phyloP scores from a whole-genome alignment of 371 early-diverging fungal species.

The Dipsacomyces acuminosporus region DNA sequence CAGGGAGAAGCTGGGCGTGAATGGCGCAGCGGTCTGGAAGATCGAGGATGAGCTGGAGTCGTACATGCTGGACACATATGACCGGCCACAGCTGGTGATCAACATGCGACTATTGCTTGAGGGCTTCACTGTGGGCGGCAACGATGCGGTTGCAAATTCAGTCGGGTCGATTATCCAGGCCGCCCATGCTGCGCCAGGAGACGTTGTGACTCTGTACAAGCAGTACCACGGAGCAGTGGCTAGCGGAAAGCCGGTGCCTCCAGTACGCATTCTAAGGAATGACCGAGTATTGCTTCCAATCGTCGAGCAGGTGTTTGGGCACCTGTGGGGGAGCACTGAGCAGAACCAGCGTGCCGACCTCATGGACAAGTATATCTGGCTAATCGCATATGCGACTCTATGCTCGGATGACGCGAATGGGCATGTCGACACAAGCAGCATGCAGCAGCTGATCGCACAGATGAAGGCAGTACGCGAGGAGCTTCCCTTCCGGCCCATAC shows the following conservation, averaged over 20 bases:
- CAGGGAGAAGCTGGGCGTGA: conserved; percentile 48
- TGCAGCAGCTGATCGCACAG: conserved; percentile 17
- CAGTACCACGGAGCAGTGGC: conserved; percentile 42
- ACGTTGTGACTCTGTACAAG: conserved; percentile 53
- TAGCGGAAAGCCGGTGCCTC: conserved; percentile 48
- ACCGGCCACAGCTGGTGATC: conserved; percentile 54
- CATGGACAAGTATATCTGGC: conserved; percentile 56
- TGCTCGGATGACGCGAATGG: conserved; percentile 9
- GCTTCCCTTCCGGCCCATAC: conserved; percentile 30
- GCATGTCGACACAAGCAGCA: conserved; percentile 3
- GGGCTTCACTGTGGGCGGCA: conserved; percentile 47
- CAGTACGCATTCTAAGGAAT: conserved; percentile 53
- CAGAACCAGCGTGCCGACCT: conserved; percentile 49
- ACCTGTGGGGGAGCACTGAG: conserved; percentile 46
- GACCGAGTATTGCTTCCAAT: conserved; percentile 55
- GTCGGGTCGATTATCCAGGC: conserved; percentile 55
- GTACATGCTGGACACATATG: conserved; percentile 45
- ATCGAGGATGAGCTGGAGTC: conserved; percentile 60
- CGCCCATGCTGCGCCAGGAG: conserved; percentile 60
- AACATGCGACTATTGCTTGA: conserved; percentile 51
- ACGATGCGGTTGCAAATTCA: conserved; percentile 51
- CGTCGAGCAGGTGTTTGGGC: conserved; percentile 39
- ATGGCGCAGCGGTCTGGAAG: conserved; percentile 51
- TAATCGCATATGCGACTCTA: conserved; percentile 50
- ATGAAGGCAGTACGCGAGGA: conserved; percentile 21